Evolutionary conservation across 768 basidiomycete species (phyloP), one percentile per base, ranked within the genome.

Genomic region (Exsudoporus frostii): DNA sequence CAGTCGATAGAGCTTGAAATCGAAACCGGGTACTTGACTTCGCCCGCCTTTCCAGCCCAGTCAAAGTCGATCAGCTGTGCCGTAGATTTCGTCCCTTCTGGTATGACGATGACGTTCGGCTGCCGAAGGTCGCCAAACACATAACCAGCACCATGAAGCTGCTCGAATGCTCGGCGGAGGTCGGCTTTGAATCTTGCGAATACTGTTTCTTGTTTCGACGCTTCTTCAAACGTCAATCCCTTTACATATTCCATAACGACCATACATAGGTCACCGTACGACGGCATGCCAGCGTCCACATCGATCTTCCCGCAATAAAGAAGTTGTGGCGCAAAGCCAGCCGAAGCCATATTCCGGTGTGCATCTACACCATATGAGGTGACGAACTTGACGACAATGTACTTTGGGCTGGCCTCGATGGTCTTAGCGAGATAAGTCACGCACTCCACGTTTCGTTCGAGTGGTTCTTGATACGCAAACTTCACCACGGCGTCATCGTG

Each of bases 181-280:
- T 71, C 55, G 7, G 50, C 8, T 38, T 43, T 32, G 46, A 65
- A 60, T 22, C n/a, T 13, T 10, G 39, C 22, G 6, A 64, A 56
- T 43, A 65, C 45, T 2, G 45, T 8, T 4, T 5, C 8, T 19
- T 48, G 25, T 32, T 49, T 25, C 9, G 8, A 7, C 6, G 48
- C 25, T 5, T 3, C n/a, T 4, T 22, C 3, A n/a, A 50, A 30
- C 4, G 48, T 57, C 51, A 7, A 22, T 5, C 63, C 60, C n/a
- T 70, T 22, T 47, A 73, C 46, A 45, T 66, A 67, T 24, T 75
- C 70, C 74, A 75, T 75, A 20, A 76, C 71, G 14, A 74, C 67
- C 71, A 75, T 74, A 24, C 55, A 44, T 33, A 66, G 56, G 0
- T 38, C 29, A 9, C 57, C 58, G 19, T 60, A 51, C 24, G 44